phyloP scores from a whole-genome alignment of 2,329 filamentous ascomycete genomes.

The Xylaria sp. region DNA sequence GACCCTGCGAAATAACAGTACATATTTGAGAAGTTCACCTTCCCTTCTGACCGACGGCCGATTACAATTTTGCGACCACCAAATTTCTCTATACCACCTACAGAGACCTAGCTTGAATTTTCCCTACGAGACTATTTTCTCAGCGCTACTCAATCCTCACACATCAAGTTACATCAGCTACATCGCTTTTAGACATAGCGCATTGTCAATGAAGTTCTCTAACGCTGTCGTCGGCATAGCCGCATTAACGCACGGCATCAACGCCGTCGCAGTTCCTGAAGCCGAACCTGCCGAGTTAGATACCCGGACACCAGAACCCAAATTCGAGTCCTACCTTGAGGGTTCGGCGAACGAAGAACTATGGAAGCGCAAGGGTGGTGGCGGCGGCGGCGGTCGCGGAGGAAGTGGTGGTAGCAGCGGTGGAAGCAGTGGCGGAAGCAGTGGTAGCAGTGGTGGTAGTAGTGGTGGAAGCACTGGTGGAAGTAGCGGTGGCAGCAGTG shows the following conservation, averaged over 20 bases:
- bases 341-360: constrained; percentile 55
- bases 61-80: constrained; percentile 2
- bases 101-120: constrained; percentile 10
- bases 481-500: constrained; percentile 36
- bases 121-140: background rate
- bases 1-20: background rate
- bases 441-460: constrained; percentile 27
- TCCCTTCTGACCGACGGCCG: background rate
- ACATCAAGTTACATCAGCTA: constrained; percentile 6
- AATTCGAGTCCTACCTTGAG: constrained; percentile 25
- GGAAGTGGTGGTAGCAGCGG: constrained; percentile 49
- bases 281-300: constrained; percentile 38
- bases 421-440: constrained; percentile 33
- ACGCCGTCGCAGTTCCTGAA: constrained; percentile 39
- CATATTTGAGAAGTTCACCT: constrained; percentile 2
- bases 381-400: constrained; percentile 59
- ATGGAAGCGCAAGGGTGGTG: constrained; percentile 70
- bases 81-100: constrained; percentile 3
- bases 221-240: constrained; percentile 42
- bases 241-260: constrained; percentile 38
- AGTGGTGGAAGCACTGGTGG: constrained; percentile 34
- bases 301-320: constrained; percentile 31
- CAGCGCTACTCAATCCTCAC: constrained; percentile 1
- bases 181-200: constrained; percentile 22
- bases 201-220: constrained; percentile 44